These are phyloP conservation scores for Datisca glomerata DNA, from an alignment of 306 rosid species.

Conservation along the genomic window DNA sequence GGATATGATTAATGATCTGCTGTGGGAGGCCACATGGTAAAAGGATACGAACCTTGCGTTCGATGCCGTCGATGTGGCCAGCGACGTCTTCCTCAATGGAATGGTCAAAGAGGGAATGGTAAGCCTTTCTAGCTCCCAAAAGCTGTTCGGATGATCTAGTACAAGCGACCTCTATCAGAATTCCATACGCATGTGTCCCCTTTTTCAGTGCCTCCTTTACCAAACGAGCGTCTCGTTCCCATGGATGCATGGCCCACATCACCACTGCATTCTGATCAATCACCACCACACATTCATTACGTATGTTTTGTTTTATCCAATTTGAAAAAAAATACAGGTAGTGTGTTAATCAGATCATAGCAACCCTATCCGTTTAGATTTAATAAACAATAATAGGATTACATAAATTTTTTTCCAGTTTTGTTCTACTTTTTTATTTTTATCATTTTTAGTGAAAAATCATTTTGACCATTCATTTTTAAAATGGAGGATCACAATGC, in stretches of 20 bases:
- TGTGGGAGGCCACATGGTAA: neutral
- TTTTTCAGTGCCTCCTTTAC: constrained; percentile 57
- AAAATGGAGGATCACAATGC: too few species aligned
- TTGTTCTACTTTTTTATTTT: too few species aligned
- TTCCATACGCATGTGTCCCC: constrained; percentile 33
- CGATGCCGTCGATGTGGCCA: constrained; percentile 32
- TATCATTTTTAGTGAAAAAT: too few species aligned
- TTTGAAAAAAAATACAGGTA: too few species aligned
- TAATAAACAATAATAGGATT: too few species aligned
- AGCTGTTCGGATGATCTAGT: constrained; percentile 75
- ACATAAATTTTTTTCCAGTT: too few species aligned
- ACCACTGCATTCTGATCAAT: constrained; percentile 59
- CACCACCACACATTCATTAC: neutral
- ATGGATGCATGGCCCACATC: constrained; percentile 85
- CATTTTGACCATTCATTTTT: too few species aligned
- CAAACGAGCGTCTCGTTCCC: constrained; percentile 95
- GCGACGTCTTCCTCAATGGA: constrained; percentile 93
- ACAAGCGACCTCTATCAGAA: constrained; percentile 72
- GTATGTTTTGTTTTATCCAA: neutral
- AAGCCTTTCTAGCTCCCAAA: constrained; percentile 79
- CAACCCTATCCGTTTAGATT: too few species aligned
- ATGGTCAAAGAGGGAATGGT: constrained; percentile 85
- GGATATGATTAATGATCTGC: neutral
- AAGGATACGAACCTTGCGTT: constrained; percentile 42
- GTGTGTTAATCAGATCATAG: too few species aligned